Base-by-base conservation (phyloP, 164 flowering plant genomes). In the Nymphaea colorata region DNA sequence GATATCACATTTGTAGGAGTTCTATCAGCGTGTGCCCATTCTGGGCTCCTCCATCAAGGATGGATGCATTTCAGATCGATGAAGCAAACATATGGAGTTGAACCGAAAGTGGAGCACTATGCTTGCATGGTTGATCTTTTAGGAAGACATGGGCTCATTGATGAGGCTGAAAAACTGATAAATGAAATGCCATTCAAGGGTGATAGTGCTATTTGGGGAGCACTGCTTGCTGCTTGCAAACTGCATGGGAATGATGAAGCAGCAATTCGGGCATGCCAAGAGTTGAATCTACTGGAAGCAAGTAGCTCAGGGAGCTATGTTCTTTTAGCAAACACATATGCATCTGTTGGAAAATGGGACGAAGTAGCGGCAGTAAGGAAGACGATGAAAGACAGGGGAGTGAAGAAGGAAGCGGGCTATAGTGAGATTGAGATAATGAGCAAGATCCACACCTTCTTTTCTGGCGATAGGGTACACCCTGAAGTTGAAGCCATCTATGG, bases 11-110 rank as follows among this genome's bases (percentile, higher is more conserved):
- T 85, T 70, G 77, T 84, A n/a, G 89, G 84, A 6, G 76, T 85
- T 65, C 67, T 87, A 64, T 79, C 86, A 57, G 89, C 84, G 61
- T 87, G 92, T 72, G 76, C 81, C 74, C 89, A 80, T 71, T 74
- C 84, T 0, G 87, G 89, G 64, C 79, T 87, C 45, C 75, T 84
- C 10, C 64, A 75, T 68, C 81, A 83, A 71, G 88, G 90, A 42
- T 73, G 66, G 66, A 74, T 44, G 77, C 64, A 81, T 53, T 84
- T 86, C 63, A 45, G 70, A 18, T 76, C 85, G 42, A 84, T 86
- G 79, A 75, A 44, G 4, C 68, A 57, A 64, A 80, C 69, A 43
- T 84, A 78, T 74, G 79, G 73, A 16, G 60, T 86, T 44, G 78
- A 78, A 61, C 87, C 88, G 25, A 80, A 61, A 53, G 73, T 81